These are phyloP conservation scores for Colletotrichum noveboracense DNA, from an alignment of 2,329 filamentous ascomycete species.

Conservation along the genomic window DNA sequence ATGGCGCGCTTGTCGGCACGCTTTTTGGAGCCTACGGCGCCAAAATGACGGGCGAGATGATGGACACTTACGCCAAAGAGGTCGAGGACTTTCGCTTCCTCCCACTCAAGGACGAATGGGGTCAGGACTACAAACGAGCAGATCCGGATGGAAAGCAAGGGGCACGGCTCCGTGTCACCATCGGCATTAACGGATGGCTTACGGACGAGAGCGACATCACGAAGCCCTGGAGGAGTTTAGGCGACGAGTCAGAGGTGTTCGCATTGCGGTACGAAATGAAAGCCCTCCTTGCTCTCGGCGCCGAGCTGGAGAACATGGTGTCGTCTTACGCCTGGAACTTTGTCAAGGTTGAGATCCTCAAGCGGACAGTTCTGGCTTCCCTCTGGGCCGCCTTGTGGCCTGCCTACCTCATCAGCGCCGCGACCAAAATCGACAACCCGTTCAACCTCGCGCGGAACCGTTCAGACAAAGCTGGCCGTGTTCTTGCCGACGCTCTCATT, in stretches of 20 bases:
- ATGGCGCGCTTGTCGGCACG: constrained; percentile 82
- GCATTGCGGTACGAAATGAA: constrained; percentile 85
- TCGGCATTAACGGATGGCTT: constrained; percentile 89
- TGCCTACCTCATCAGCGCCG: constrained; percentile 68
- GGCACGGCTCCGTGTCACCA: constrained; percentile 75
- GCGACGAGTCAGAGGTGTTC: constrained; percentile 77
- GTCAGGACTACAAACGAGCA: constrained; percentile 31
- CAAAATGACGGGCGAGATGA: constrained; percentile 79
- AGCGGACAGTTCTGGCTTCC: constrained; percentile 71
- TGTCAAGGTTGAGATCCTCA: constrained; percentile 77
- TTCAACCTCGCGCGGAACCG: constrained; percentile 79
- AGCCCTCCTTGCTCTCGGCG: constrained; percentile 77
- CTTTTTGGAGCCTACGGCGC: constrained; percentile 91
- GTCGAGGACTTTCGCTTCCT: constrained; percentile 85
- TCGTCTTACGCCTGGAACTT: constrained; percentile 76
- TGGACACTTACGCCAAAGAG: constrained; percentile 86
- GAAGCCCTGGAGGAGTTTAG: constrained; percentile 79
- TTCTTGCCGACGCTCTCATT: constrained; percentile 82
- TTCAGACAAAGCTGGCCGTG: constrained; percentile 79
- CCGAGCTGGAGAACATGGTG: constrained; percentile 74
- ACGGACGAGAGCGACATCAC: constrained; percentile 76
- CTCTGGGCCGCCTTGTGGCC: constrained; percentile 75
- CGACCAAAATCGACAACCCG: constrained; percentile 78
- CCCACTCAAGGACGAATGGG: constrained; percentile 63
- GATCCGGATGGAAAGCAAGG: constrained; percentile 32